A percentile compares a stretch with the other conserved stretches of the same genome.
Conservation (phyloP, 768 basidiomycete species). For the Tephrocybe sp. region DNA sequence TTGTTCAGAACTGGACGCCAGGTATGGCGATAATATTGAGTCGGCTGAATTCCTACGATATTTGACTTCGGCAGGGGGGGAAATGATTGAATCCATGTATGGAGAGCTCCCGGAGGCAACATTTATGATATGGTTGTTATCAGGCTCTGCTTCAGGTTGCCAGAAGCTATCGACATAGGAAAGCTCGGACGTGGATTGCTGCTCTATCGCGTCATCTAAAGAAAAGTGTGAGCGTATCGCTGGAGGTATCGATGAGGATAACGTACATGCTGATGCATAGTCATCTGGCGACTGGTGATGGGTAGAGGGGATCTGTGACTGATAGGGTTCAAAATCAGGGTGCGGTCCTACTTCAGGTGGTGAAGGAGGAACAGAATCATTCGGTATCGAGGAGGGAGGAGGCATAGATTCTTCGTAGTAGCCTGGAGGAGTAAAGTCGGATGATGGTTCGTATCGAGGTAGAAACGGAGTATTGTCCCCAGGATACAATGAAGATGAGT, state of each 20-base stretch:
- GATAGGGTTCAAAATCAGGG: slow-evolving; percentile 2
- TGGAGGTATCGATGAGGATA: neutral
- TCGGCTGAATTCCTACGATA: neutral
- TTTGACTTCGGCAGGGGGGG: neutral
- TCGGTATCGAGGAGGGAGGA: neutral
- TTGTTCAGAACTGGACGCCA: slow-evolving; percentile 7
- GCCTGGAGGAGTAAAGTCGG: slow-evolving; percentile 2
- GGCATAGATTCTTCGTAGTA: slow-evolving; percentile 3
- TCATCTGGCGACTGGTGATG: neutral
- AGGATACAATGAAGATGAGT: slow-evolving; percentile 17
- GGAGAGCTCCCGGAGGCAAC: slow-evolving; percentile 4
- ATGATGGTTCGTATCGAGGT: slow-evolving; percentile 7
- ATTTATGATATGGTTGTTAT: neutral
- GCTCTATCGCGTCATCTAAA: slow-evolving; percentile 2
- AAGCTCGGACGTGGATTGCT: slow-evolving; percentile 16
- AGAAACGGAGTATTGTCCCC: slow-evolving; percentile 7
- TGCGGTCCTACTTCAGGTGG: neutral
- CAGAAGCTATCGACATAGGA: slow-evolving; percentile 13
- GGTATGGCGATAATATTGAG: neutral
- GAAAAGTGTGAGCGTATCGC: neutral
- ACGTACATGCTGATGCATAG: slow-evolving; percentile 1
- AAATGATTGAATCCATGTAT: neutral
- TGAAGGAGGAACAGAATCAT: neutral
- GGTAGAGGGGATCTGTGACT: slow-evolving; percentile 3
- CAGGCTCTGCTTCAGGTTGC: neutral